phyloP scores from a whole-genome alignment of 305 asterid genomes.

The Solanum hybrid region DNA sequence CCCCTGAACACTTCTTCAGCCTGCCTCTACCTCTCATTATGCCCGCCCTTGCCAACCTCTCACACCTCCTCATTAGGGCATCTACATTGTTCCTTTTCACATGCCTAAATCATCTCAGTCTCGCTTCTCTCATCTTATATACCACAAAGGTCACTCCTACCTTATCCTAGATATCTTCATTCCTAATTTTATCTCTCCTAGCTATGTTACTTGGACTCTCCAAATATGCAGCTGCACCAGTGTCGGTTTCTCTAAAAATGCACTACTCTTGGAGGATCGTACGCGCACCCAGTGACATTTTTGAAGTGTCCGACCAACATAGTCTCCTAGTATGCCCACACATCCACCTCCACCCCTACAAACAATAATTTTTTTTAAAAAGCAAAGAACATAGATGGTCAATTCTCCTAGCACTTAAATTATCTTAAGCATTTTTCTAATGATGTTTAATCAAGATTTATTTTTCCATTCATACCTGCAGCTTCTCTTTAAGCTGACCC shows the following conservation, averaged over 20 bases:
- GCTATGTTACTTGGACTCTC: not conserved
- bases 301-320: not conserved
- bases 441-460: not conserved
- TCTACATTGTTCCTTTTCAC: not conserved
- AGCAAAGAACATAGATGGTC: not conserved
- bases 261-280: not conserved
- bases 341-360: not conserved
- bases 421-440: not conserved
- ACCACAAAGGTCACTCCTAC: not conserved
- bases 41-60: not conserved
- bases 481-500: conserved; percentile 82
- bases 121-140: not conserved
- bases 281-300: not conserved
- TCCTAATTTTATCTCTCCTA: not conserved
- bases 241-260: not conserved
- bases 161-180: not conserved
- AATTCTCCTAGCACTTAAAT: not conserved
- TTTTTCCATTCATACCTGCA: conserved; percentile 29
- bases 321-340: not conserved
- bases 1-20: not conserved
- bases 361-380: not conserved
- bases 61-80: not conserved
- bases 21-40: not conserved
- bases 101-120: not conserved
- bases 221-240: not conserved